phyloP scores from a whole-genome alignment of 2,329 filamentous ascomycete genomes.

The Berkeleyomyces rouxiae region DNA sequence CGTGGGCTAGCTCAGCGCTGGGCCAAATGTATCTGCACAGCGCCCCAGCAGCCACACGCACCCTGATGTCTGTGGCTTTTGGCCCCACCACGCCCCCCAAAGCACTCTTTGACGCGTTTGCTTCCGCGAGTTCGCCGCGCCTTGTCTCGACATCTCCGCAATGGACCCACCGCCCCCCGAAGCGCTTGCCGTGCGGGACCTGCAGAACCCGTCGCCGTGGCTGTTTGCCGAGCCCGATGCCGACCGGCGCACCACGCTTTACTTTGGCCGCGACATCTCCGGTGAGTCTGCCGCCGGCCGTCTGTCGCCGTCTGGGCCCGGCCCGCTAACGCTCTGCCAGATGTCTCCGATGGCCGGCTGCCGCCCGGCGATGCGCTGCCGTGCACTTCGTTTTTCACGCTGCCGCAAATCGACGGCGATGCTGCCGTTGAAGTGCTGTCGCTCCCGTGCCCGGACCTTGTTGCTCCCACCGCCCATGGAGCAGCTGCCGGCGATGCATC shows the following conservation, averaged over 20 bases:
- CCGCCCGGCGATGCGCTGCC: constrained; percentile 6
- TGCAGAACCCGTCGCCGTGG: constrained; percentile 39
- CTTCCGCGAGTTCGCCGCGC: background rate
- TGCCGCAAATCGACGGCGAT: constrained; percentile 12
- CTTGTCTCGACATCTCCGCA: background rate
- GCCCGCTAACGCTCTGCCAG: constrained; percentile 16
- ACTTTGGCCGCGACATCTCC: constrained; percentile 28
- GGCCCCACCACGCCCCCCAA: background rate
- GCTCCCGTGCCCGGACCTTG: constrained; percentile 2
- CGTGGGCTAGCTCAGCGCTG: background rate
- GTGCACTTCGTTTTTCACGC: constrained; percentile 10
- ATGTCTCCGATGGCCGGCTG: background rate
- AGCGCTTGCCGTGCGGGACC: constrained; percentile 46
- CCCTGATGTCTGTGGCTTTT: background rate
- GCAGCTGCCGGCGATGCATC: background rate
- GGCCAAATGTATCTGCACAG: constrained; percentile 1
- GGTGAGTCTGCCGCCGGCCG: background rate
- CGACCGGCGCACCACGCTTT: constrained; percentile 18
- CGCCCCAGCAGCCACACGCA: background rate
- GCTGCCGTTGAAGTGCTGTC: background rate
- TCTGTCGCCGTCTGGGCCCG: background rate
- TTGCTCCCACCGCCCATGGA: background rate
- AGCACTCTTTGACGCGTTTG: background rate
- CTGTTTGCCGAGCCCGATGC: constrained; percentile 22
- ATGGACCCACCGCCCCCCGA: constrained; percentile 23